Percentiles rank a stretch among this genome's conserved stretches.
phyloP scores from a whole-genome alignment of 495 filamentous ascomycete genomes.

The Aspergillus indologenus region DNA sequence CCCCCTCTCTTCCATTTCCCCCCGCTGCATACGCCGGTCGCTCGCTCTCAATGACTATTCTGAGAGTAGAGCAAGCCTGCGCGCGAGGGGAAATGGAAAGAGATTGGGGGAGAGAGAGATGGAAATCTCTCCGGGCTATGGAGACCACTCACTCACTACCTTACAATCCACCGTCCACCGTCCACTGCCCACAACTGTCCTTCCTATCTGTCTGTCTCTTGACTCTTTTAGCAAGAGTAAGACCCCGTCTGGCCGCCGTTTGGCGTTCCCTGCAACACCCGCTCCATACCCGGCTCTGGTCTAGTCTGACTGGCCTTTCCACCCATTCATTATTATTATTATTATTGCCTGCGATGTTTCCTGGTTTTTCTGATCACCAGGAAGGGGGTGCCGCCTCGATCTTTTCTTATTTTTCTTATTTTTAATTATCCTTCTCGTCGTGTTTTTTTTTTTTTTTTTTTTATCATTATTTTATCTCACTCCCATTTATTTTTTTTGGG shows the following conservation, averaged over 20 bases:
- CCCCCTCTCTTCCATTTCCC: slow-evolving; percentile 7
- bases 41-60: slow-evolving; percentile 10
- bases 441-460: slow-evolving; percentile 14
- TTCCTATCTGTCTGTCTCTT: not conserved
- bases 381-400: slow-evolving; percentile 11
- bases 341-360: slow-evolving; percentile 15
- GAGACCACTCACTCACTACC: too few species aligned
- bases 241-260: slow-evolving; percentile 9
- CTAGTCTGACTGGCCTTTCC: slow-evolving; percentile 15
- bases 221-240: not conserved
- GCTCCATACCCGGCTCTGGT: slow-evolving; percentile 15
- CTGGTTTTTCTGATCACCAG: slow-evolving; percentile 14
- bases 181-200: too few species aligned
- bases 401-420: slow-evolving; percentile 13
- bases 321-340: too few species aligned
- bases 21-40: slow-evolving; percentile 15
- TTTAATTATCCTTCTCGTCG: slow-evolving; percentile 13
- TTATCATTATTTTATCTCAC: not conserved
- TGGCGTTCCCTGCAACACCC: slow-evolving; percentile 15
- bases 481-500: not conserved
- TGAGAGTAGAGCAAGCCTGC: not conserved
- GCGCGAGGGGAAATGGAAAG: not conserved
- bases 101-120: not conserved
- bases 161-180: too few species aligned
- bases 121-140: not conserved